phyloP scores from a whole-genome alignment of 176 grass and related monocot species.

The Tillandsia leiboldiana region DNA sequence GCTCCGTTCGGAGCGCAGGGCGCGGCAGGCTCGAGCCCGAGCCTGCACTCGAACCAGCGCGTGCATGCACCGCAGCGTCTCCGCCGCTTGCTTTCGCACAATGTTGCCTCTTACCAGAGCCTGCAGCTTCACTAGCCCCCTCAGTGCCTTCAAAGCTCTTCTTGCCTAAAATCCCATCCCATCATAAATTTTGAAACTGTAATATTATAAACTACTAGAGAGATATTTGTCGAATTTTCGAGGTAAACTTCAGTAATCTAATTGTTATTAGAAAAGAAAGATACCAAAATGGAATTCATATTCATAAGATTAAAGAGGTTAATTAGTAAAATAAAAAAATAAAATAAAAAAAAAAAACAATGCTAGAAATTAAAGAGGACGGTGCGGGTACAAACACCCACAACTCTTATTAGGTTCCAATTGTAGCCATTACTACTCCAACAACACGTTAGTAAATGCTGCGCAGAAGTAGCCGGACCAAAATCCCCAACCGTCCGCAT shows the following conservation, averaged over 20 bases:
- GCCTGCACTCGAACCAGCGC: constrained; percentile 52
- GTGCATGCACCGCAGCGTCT: constrained; percentile 56
- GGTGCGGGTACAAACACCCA: background rate
- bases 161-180: constrained; percentile 35
- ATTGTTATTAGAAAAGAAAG: background rate
- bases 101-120: constrained; percentile 59
- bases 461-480: background rate
- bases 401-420: background rate
- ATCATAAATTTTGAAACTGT: background rate
- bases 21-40: constrained; percentile 27
- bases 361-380: background rate
- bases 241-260: no score
- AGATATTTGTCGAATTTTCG: no score
- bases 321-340: background rate
- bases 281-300: no score
- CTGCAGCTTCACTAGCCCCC: constrained; percentile 64
- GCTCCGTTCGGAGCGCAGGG: constrained; percentile 23
- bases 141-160: constrained; percentile 59
- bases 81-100: constrained; percentile 48
- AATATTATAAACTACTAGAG: no score
- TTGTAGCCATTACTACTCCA: background rate
- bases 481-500: background rate
- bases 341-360: background rate
- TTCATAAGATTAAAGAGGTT: background rate
- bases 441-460: background rate